Evolutionary conservation across 192 early-diverging fungal genomes (phyloP), one percentile per base, ranked within the genome.

Genomic region (Kickxella alabastrina): DNA sequence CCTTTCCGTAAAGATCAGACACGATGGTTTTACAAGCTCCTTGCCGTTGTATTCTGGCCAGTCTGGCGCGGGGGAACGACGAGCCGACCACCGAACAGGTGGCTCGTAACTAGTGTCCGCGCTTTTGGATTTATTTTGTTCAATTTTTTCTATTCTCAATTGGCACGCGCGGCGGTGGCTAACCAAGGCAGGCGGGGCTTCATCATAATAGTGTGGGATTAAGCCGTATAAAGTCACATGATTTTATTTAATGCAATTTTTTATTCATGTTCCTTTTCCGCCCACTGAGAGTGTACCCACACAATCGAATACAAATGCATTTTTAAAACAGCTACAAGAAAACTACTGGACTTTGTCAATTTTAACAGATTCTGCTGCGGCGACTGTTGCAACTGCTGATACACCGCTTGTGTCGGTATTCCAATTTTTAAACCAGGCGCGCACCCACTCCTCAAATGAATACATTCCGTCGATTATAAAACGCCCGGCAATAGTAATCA

Each of bases 21-120:
- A 57, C 59, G 56, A 75, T 64, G 71, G 71, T 75, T 75, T 75
- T 75, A 75, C 59, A 39, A 51, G 44, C 37, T 45, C 71, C 71
- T 46, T 52, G 71, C 71, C 71, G 6, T 39, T 38, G 31, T 38
- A 18, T 35, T 14, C 60, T 55, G 71, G 71, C 71, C 58, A 57
- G 60, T 75, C 71, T 75, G 23, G 71, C 71, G 56, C 40, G 64
- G 63, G 63, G 70, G 70, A 74, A 74, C 70, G 70, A 57, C 52
- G 39, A 45, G 43, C 37, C 38, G 13, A 31, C 66, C 59, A 74
- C 58, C 54, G 54, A 67, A 52, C 49, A 43, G 64, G 59, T 10
- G 35, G 42, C 38, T 42, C 38, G 56, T 66, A 74, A 65, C 60
- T 57, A 37, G 44, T 32, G 52, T 74, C 64, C 64, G 55, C 56